Base-by-base conservation (phyloP, 1,284 basidiomycete genomes). In the Boletus mariae region DNA sequence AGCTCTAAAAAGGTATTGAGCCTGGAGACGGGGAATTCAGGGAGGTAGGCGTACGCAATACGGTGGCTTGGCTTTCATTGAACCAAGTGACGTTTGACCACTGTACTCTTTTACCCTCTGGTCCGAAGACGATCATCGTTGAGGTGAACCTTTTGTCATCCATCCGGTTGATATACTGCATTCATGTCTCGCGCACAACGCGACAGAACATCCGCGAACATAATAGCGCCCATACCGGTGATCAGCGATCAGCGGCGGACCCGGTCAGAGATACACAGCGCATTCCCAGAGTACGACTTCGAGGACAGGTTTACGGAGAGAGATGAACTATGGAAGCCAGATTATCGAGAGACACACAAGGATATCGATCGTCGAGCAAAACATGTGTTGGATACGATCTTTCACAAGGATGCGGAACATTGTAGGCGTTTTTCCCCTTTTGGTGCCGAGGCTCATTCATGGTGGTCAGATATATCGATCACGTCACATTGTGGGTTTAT, bases 171-270 rank as follows among this genome's bases (percentile, higher is more conserved):
- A 31, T 45, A 25, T n/a, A 37, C 26, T 31, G 20, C 37, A 26
- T 43, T 11, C 8, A 26, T 34, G 29, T 6, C 44, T 51, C 32
- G 35, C 10, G 29, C 12, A 2, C 11, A n/a, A 15, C 6, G n/a
- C 15, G 12, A 9, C 44, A 87, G 86, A 77, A 84, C 56, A 76
- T 80, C 29, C 79, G 88, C 15, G 89, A 92, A 68, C 74, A 79
- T 52, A 80, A 82, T 51, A 88, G 89, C 0, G 76, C 80, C 1
- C 87, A 91, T 61, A 88, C 85, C 0, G 92, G n/a, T n/a, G n/a
- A n/a, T n/a, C n/a, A n/a, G 89, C 63, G 90, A 92, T 65, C 79
- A 80, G 58, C 80, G 90, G 8, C 73, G 73, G 12, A 73, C 79
- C 0, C 73, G 77, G 51, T 75, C 82, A 0, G 76, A 79, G 47